Evolutionary conservation across 176 grass and related monocot genomes (phyloP).

Genomic region (Triticum aestivum): DNA sequence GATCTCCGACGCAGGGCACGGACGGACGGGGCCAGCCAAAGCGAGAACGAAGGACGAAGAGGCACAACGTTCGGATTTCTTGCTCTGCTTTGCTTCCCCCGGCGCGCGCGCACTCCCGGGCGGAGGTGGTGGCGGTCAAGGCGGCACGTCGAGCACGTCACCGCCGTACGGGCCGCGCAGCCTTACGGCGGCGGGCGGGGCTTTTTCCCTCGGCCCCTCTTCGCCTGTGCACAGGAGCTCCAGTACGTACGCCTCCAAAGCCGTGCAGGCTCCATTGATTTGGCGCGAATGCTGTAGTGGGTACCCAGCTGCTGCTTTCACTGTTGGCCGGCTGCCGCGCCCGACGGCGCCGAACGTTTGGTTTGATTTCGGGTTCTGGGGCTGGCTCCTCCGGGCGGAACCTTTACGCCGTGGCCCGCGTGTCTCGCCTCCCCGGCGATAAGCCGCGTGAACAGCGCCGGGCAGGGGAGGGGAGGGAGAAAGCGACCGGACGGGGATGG

Average conservation of each 20-base stretch:
- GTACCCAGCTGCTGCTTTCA: neutral
- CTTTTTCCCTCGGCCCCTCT: neutral
- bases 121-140: slow-evolving; percentile 18
- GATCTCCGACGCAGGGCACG: slow-evolving; percentile 12
- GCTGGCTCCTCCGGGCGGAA: too few relatives aligned
- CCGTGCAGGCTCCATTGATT: slow-evolving; percentile 1
- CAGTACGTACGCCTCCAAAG: slow-evolving; percentile 1
- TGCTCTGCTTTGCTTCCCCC: neutral
- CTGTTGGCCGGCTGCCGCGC: neutral
- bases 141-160: slow-evolving; percentile 27
- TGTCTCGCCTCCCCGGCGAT: slow-evolving; percentile 19
- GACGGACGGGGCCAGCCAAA: too few relatives aligned
- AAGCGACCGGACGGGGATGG: slow-evolving; percentile 18
- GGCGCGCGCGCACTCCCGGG: slow-evolving; percentile 31
- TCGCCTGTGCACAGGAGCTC: neutral
- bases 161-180: slow-evolving; percentile 24
- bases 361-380: neutral
- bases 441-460: neutral
- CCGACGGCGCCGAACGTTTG: neutral
- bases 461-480: neutral
- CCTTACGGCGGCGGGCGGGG: neutral
- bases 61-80: neutral
- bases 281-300: neutral
- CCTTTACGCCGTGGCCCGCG: slow-evolving; percentile 27
- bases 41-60: neutral